Base-by-base conservation (phyloP, 208 protist genomes). In the Trypanosoma caninum region DNA sequence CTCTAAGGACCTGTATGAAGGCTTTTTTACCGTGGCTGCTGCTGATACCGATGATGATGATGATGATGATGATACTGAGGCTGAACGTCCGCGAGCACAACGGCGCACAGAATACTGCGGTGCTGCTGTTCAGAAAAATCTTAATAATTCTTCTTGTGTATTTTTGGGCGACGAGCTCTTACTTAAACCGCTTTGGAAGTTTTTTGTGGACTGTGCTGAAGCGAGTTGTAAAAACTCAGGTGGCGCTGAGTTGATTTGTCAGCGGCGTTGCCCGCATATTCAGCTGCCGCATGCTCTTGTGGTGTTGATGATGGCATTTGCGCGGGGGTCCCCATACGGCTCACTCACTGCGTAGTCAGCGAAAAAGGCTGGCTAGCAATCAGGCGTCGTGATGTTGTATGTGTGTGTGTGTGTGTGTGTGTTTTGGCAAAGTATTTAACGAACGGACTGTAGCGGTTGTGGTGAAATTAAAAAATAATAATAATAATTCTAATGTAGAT, bases 101-200 rank as follows among this genome's bases (percentile, higher is more conserved):
- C 11, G 48, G 13, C 66, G 50, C 14, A 31, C 45, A 14, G 53
- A 57, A 37, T n/a, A n/a, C n/a, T n/a, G n/a, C n/a, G n/a, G n/a
- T n/a, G n/a, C n/a, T n/a, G n/a, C n/a, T n/a, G n/a, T n/a, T n/a
- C n/a, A n/a, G n/a, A n/a, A n/a, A n/a, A n/a, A n/a, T n/a, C n/a
- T n/a, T 47, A 45, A 67, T 22, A 23, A n/a, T 16, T 37, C 56
- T 11, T 42, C 22, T 10, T 23, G 16, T 40, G 18, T 23, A 9
- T 87, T 90, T 59, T 53, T 52, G 34, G 68, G 58, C 48, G 87
- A 94, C 50, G 72, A 74, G 48, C 47, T 52, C 3, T 40, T 88
- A 3, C 52, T 91, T 41, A 44, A 56, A n/a, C 76, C 79, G 16
- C 72, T 94, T 28, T 94, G 84, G 80, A 45, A 34, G 16, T 94